Percentiles rank a stretch among this genome's conserved stretches.
phyloP scores from a whole-genome alignment of 2,329 filamentous ascomycete species.

The Alternaria novae-zelandiae region DNA sequence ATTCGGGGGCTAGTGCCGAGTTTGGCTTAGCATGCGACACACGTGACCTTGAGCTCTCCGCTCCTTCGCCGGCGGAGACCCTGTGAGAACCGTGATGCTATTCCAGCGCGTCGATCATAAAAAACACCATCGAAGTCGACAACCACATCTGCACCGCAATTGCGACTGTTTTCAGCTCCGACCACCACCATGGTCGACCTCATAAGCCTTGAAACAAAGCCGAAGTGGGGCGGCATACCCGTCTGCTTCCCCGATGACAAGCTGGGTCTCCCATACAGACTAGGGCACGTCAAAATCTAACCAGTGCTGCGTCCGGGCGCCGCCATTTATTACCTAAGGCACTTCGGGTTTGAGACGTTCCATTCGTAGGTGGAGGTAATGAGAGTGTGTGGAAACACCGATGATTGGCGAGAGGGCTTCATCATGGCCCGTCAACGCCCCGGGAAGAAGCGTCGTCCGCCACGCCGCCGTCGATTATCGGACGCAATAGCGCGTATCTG shows the following conservation, averaged over 20 bases:
- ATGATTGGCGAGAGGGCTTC: constrained; percentile 16
- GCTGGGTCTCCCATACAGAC: constrained; percentile 27
- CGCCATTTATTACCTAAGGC: constrained; percentile 29
- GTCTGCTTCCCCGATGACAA: constrained; percentile 24
- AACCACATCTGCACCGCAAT: background rate
- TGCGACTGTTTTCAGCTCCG: constrained; percentile 5
- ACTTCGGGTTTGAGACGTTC: constrained; percentile 19
- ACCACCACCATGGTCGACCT: constrained; percentile 4
- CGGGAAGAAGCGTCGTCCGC: constrained; percentile 31
- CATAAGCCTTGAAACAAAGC: constrained; percentile 8
- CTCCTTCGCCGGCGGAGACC: background rate
- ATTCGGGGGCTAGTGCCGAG: background rate
- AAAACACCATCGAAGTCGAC: constrained; percentile 3
- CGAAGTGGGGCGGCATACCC: constrained; percentile 6
- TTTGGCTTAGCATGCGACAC: background rate
- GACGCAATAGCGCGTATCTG: constrained; percentile 18
- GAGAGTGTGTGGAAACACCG: constrained; percentile 15
- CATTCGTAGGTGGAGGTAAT: constrained; percentile 16
- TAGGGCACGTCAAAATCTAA: constrained; percentile 11
- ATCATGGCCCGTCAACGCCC: constrained; percentile 14
- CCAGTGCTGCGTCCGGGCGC: constrained; percentile 12
- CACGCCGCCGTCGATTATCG: constrained; percentile 18
- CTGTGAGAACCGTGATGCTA: background rate
- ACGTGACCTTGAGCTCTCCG: constrained; percentile 3
- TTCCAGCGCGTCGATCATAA: background rate